Evolutionary conservation across 2,329 filamentous ascomycete species (phyloP).

Genomic region (Didymella lethalis): DNA sequence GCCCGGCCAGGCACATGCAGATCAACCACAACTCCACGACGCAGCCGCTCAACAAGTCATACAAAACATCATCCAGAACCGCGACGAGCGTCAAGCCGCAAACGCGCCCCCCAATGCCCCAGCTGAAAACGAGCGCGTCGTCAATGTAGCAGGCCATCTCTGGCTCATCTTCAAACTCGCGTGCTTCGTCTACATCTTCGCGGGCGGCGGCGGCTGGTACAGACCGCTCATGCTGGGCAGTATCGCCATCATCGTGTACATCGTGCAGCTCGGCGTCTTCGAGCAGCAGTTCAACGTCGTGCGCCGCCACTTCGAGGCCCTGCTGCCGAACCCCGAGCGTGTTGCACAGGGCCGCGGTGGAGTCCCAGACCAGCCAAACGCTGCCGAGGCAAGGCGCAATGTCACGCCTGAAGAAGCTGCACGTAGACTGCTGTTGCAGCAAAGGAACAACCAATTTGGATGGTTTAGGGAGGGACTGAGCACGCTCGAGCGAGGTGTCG

Average conservation of each 20-base stretch:
- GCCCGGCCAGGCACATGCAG: constrained; percentile 21
- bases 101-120: constrained; percentile 22
- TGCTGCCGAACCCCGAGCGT: constrained; percentile 44
- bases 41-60: constrained; percentile 20
- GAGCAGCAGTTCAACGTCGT: constrained; percentile 50
- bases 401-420: constrained; percentile 54
- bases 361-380: constrained; percentile 18
- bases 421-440: constrained; percentile 50
- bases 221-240: constrained; percentile 51
- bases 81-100: constrained; percentile 24
- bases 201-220: constrained; percentile 54
- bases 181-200: constrained; percentile 66
- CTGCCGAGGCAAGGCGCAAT: constrained; percentile 25
- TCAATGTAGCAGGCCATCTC: constrained; percentile 49
- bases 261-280: constrained; percentile 54
- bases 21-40: constrained; percentile 20
- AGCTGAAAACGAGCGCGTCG: constrained; percentile 37
- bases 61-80: constrained; percentile 25
- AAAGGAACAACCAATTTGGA: constrained; percentile 37
- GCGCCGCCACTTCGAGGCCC: constrained; percentile 55
- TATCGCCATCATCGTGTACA: constrained; percentile 53
- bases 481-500: constrained; percentile 62
- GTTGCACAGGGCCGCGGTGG: constrained; percentile 22
- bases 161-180: constrained; percentile 67
- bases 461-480: constrained; percentile 51